Base-by-base conservation (phyloP, 345 rosid species). In the Populus euphratica region DNA sequence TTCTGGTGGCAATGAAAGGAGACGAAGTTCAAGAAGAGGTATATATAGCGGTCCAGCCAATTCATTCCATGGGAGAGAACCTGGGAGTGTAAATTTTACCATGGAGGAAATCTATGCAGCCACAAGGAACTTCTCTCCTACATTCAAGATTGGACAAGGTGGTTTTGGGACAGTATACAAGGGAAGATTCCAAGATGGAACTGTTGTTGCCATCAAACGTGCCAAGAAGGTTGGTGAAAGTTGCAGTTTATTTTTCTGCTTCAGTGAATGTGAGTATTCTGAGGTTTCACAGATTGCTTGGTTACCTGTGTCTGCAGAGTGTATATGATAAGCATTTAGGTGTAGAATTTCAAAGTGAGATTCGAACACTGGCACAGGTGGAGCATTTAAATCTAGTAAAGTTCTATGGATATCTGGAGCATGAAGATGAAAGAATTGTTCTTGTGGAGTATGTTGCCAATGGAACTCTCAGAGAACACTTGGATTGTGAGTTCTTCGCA, bases 81-180 rank as follows among this genome's bases (percentile, higher is more conserved):
- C 86, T 11, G 94, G 90, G 73, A 85, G 75, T 69, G 63, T 56
- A 54, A 83, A 74, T 78, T 91, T 93, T 81, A 92, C 88, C 8
- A 82, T 92, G 77, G 88, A 87, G 31, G 92, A 92, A 68, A 90
- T 95, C 80, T 77, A 54, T 78, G 85, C 77, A 63, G 97, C 97
- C 9, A 93, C 98, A 6, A 85, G 84, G 82, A 90, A 91, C 77
- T 95, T 95, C 84, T 90, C 93, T 38, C 92, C 99, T 1, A 82
- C 96, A 11, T 89, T 86, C 71, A 93, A 91, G 87, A 86, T 95
- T 73, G 99, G 99, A 61, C 97, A 93, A 76, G 99, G 98, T 23
- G 93, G 92, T 38, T 95, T 90, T 49, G 98, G 99, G 6, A 92
- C 98, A 11, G 99, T 95, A 47, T 95, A 93, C 82, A 93, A 88